Evolutionary conservation across 1,284 basidiomycete genomes (phyloP).

Genomic region (Cronartium quercuum): DNA sequence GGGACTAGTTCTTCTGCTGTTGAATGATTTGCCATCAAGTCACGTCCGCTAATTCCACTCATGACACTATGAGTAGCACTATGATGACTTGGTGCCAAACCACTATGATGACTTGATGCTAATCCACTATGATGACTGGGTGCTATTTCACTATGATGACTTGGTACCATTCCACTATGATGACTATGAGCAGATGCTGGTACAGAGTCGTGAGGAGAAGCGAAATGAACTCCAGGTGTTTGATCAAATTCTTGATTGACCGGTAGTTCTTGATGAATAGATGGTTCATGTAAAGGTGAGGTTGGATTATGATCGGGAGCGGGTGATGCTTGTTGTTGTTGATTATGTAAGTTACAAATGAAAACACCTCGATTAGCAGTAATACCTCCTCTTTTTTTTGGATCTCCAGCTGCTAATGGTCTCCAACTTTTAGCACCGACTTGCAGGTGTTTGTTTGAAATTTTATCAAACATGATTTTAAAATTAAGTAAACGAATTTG

Average conservation of each 20-base stretch:
- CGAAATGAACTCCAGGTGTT: background rate
- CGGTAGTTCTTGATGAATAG: background rate
- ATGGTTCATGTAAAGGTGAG: background rate
- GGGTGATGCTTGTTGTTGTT: background rate
- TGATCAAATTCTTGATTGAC: background rate
- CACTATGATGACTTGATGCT: no score
- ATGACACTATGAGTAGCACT: background rate
- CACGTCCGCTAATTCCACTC: background rate
- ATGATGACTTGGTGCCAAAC: no score
- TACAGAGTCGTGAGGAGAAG: background rate
- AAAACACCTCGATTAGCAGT: background rate
- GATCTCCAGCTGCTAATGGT: conserved; percentile 15
- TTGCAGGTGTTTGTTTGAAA: conserved; percentile 31
- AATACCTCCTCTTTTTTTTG: background rate
- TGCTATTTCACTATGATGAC: no score
- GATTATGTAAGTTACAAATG: background rate
- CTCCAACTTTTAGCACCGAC: conserved; percentile 32
- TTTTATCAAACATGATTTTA: conserved; percentile 18
- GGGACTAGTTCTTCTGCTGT: background rate
- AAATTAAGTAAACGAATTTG: no score
- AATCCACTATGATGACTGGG: no score
- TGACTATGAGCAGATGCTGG: conserved; percentile 1
- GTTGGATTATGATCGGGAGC: background rate
- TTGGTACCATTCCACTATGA: no score
- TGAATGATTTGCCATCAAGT: background rate